Conservation (phyloP, 208 protist genomes). For the Naegleria gruberi region DNA sequence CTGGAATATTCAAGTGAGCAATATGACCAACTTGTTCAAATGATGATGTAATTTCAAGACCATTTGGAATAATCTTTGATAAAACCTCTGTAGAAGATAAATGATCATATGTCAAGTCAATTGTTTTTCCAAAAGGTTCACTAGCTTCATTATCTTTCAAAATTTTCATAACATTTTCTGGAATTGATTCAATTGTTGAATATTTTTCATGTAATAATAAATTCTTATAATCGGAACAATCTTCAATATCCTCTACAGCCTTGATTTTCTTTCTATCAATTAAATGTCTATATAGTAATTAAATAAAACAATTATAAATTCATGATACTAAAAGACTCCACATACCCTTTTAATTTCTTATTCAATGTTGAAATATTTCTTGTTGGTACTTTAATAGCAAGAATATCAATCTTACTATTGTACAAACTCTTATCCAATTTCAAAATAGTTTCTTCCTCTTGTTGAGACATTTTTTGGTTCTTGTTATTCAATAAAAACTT, state of each 20-base stretch:
- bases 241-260: not conserved
- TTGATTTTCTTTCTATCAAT: not conserved
- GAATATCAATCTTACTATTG: not conserved
- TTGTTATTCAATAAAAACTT: too few species aligned
- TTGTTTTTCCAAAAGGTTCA: not conserved
- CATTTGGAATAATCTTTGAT: not conserved
- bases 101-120: not conserved
- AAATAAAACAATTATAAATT: too few species aligned
- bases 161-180: not conserved
- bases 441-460: too few species aligned
- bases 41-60: not conserved
- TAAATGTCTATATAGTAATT: not conserved
- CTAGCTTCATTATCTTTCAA: not conserved
- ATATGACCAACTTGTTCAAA: conserved; percentile 79
- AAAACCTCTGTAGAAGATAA: not conserved
- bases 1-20: conserved; percentile 90
- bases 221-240: not conserved
- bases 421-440: not conserved
- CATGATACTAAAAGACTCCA: not conserved
- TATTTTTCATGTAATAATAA: not conserved
- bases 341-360: not conserved
- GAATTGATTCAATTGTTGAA: not conserved
- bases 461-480: too few species aligned
- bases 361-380: not conserved
- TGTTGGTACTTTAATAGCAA: not conserved